Base-by-base conservation (phyloP, 352 stramenopile species). In the Phytopythium sindhum region DNA sequence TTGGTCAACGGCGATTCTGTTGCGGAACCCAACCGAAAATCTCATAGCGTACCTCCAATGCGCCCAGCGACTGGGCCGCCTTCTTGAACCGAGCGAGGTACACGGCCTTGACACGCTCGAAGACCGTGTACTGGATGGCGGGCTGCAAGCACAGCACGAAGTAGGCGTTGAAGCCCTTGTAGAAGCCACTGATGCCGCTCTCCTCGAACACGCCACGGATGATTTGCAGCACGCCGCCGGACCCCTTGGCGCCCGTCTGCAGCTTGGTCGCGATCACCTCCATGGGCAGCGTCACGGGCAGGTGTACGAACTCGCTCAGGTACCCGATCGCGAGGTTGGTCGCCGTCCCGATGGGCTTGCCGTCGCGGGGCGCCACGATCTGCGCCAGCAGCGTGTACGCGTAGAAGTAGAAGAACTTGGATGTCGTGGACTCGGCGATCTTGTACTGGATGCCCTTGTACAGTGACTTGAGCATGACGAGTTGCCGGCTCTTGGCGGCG, bases 61-160 rank as follows among this genome's bases (percentile, higher is more conserved):
- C 86, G 2, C 75, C 77, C 4, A 93, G 76, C 17, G 75, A 67
- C 59, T 88, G 73, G 12, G 80, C 72, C 2, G 72, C 80, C 54
- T 74, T 70, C 66, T 86, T 91, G 70, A 77, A 86, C 26, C 77
- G 77, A 47, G 70, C 78, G 56, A 94, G 61, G 52, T 93, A 93
- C 28, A 90, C 31, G 50, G 76, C 69, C 64, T 93, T 86, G 61
- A 95, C 61, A 57, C 97, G 86, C 70, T 99, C 96, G 68, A 98
- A 99, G 26, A 98, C 86, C 17, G 96, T 98, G 73, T 98, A 99
- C 68, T 98, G 96, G 67, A 99, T 98, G 17, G 97, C 96, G 14
- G 97, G 97, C 80, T 99, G 98, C 55, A 99, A 74, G 72, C 96
- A 99, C 23, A 99, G 82, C 45, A 99, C 89, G 62, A 95, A 95